A percentile compares a stretch with the other conserved stretches of the same genome.
phyloP scores from a whole-genome alignment of 805 yeast genomes.

The Alloascoidea hylecoeti region DNA sequence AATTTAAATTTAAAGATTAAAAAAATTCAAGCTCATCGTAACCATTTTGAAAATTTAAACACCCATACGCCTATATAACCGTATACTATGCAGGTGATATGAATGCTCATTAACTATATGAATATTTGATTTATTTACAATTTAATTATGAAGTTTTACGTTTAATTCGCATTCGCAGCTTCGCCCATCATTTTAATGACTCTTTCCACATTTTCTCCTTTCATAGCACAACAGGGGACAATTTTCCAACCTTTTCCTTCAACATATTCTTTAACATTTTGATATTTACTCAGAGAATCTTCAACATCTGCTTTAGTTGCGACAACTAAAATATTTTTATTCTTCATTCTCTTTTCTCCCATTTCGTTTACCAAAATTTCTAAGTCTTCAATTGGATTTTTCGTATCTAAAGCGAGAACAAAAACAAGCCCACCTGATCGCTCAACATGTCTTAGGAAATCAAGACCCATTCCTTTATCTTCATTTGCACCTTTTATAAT shows the following conservation, averaged over 20 bases:
- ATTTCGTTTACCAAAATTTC: constrained; percentile 52
- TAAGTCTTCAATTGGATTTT: constrained; percentile 54
- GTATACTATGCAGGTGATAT: no score
- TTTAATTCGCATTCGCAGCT: constrained; percentile 25
- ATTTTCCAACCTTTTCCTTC: constrained; percentile 41
- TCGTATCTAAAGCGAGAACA: constrained; percentile 65
- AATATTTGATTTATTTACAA: no score
- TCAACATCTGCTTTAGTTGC: constrained; percentile 91
- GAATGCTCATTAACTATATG: no score
- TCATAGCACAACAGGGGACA: constrained; percentile 75
- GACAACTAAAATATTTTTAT: constrained; percentile 57
- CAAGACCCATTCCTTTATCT: constrained; percentile 88
- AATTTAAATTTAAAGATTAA: no score
- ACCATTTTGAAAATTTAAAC: no score
- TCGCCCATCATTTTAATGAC: constrained; percentile 64
- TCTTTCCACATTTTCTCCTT: constrained; percentile 56
- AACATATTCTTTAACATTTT: constrained; percentile 29
- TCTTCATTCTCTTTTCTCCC: constrained; percentile 44
- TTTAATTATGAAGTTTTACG: no score
- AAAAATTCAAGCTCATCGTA: no score
- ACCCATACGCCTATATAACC: no score
- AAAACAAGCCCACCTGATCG: constrained; percentile 83
- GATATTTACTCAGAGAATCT: constrained; percentile 33
- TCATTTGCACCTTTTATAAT: constrained; percentile 77
- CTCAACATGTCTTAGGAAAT: constrained; percentile 84